Conservation (phyloP, 2,329 filamentous ascomycete species). For the Cladosporium colombiae region DNA sequence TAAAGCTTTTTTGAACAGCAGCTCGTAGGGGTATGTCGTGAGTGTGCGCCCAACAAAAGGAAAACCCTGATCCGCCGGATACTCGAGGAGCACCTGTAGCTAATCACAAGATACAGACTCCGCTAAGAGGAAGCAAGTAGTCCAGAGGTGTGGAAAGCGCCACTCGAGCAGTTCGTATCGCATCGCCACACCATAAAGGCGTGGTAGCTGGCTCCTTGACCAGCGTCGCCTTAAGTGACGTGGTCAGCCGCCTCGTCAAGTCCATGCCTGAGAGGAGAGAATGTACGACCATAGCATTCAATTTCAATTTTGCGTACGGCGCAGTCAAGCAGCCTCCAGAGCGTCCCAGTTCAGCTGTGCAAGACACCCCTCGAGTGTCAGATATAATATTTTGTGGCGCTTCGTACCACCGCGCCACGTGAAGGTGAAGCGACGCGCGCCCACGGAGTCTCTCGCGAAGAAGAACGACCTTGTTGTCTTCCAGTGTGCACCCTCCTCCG, state of each 20-base stretch:
- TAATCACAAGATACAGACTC: not conserved
- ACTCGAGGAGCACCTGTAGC: not conserved
- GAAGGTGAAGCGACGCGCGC: not conserved
- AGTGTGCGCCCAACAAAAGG: not conserved
- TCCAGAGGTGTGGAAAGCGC: not conserved
- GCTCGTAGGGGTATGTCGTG: no score
- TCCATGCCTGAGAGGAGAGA: not conserved
- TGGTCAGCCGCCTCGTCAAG: not conserved
- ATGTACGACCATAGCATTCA: not conserved
- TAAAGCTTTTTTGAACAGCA: not conserved
- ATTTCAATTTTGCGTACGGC: not conserved
- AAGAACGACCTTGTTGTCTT: not conserved
- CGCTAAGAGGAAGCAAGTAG: not conserved
- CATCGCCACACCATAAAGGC: not conserved
- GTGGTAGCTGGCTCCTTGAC: not conserved
- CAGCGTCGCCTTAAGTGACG: not conserved
- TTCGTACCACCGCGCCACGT: not conserved
- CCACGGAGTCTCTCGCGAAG: not conserved
- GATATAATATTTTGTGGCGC: not conserved
- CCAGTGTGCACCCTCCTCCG: not conserved
- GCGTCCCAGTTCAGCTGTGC: not conserved
- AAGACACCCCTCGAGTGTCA: not conserved
- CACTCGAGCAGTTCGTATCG: not conserved
- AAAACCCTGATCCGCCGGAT: not conserved
- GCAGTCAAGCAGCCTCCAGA: not conserved